Base-by-base conservation (phyloP, 2,329 filamentous ascomycete species). In the Sporothrix mexicana region DNA sequence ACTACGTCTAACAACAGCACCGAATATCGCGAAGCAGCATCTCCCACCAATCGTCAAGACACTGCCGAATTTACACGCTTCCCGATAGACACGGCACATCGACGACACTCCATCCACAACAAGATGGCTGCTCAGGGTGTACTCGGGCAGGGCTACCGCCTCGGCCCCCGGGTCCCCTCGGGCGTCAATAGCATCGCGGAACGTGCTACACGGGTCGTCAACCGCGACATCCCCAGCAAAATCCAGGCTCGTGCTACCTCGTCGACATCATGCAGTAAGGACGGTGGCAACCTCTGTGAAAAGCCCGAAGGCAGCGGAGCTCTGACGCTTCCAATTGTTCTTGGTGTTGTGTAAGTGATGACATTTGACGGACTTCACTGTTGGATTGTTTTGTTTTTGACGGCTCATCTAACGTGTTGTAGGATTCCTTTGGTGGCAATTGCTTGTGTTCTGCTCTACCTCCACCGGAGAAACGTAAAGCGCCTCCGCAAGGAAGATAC, bases 401-500 rank as follows among this genome's bases (percentile, higher is more conserved):
- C 20, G 7, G 30, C 7, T 36, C 30, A 6, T 36, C 30, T 36
- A 36, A 43, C 17, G 13, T 9, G 8, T 7, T 41, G 7, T 78
- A 98, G 95, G 57, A 89, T 98, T 71, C 95, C 96, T 0, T 79
- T 97, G 64, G 84, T 90, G 43, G 83, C 88, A 74, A 91, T 92
- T 23, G 80, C 92, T 0, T 79, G 89, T 66, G 87, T 94, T 0
- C 84, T 98, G 53, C 79, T 95, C 76, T 91, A 90, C 79, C 87
- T 99, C 49, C 95, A 98, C 80, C 89, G 93, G 70, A 88, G 93
- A 80, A 92, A 94, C 78, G 83, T 93, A 53, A 89, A 88, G 80
- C 94, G 90, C 78, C 86, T 94, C 75, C 85, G 86, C 72, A 83
- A 86, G 73, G 96, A 99, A 82, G 96, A 99, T 82, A 86, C 88